Percentiles rank a stretch among this genome's conserved stretches.
Evolutionary conservation across 2,329 filamentous ascomycete species (phyloP).

Genomic region (Exophiala dermatitidis): DNA sequence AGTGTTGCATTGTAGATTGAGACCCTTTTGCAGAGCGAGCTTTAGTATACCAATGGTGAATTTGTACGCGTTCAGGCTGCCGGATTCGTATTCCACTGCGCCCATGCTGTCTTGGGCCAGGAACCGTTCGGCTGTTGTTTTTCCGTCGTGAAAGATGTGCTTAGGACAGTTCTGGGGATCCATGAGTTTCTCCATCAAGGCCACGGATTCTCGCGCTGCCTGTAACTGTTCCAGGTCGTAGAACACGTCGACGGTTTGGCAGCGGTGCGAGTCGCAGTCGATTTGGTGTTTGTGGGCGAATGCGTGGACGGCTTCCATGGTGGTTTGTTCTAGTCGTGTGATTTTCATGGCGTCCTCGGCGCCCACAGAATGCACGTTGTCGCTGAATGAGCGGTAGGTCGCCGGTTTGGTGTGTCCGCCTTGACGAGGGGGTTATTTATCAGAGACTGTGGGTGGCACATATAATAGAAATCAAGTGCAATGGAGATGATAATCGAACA

Average conservation of each 20-base stretch:
- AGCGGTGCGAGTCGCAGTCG: conserved; percentile 44
- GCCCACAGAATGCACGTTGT: conserved; percentile 43
- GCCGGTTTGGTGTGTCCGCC: conserved; percentile 46
- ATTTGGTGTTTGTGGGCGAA: conserved; percentile 46
- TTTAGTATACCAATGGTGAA: conserved; percentile 42
- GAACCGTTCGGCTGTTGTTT: conserved; percentile 40
- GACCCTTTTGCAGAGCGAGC: conserved; percentile 34
- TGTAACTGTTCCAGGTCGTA: conserved; percentile 45
- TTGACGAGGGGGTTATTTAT: conserved; percentile 9
- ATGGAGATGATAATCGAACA: too few relatives aligned
- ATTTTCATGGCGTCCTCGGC: conserved; percentile 45
- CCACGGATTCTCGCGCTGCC: conserved; percentile 36
- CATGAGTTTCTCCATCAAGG: conserved; percentile 43
- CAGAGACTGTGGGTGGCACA: neutral
- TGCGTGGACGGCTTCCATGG: conserved; percentile 49
- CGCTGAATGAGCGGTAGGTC: conserved; percentile 46
- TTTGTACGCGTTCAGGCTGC: conserved; percentile 38
- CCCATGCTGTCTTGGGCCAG: conserved; percentile 41
- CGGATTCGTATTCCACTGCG: conserved; percentile 42
- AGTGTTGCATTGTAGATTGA: conserved; percentile 33
- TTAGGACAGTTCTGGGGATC: conserved; percentile 32
- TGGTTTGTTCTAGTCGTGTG: conserved; percentile 47
- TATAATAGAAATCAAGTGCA: neutral
- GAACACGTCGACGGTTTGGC: conserved; percentile 52
- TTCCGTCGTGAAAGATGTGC: conserved; percentile 41